Evolutionary conservation across 179 eudicot genomes (phyloP).

Genomic region (Gypsophila paniculata): DNA sequence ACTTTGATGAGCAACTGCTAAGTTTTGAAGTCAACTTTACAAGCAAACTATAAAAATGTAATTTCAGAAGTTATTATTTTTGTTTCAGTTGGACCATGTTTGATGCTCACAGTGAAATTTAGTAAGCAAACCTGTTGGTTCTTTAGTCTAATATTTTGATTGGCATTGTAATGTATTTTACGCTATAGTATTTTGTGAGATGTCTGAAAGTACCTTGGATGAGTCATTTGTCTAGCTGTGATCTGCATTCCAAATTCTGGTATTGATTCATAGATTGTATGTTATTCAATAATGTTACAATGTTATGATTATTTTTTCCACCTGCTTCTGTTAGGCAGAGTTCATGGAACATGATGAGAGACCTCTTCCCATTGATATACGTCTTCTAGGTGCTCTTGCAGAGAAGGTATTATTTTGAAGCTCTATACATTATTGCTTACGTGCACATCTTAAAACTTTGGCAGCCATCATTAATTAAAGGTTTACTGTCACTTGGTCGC

Average conservation of each 20-base stretch:
- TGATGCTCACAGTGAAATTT: background rate
- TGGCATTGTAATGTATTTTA: too few relatives aligned
- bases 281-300: background rate
- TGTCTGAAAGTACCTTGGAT: background rate
- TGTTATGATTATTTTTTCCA: constrained; percentile 4
- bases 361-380: constrained; percentile 97
- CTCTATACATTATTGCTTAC: background rate
- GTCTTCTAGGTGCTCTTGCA: constrained; percentile 98
- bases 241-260: background rate
- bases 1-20: background rate
- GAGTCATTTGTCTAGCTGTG: background rate
- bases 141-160: background rate
- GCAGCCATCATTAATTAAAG: background rate
- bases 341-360: constrained; percentile 99
- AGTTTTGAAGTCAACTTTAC: background rate
- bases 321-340: constrained; percentile 66
- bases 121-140: too few relatives aligned
- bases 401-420: constrained; percentile 59
- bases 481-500: constrained; percentile 4
- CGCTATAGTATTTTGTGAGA: background rate
- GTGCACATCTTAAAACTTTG: background rate
- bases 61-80: too few relatives aligned
- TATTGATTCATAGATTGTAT: background rate
- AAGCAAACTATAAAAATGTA: background rate
- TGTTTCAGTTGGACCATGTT: background rate